Conservation (phyloP, 2,329 filamentous ascomycete genomes). For the Ophiostoma pallidulum region DNA sequence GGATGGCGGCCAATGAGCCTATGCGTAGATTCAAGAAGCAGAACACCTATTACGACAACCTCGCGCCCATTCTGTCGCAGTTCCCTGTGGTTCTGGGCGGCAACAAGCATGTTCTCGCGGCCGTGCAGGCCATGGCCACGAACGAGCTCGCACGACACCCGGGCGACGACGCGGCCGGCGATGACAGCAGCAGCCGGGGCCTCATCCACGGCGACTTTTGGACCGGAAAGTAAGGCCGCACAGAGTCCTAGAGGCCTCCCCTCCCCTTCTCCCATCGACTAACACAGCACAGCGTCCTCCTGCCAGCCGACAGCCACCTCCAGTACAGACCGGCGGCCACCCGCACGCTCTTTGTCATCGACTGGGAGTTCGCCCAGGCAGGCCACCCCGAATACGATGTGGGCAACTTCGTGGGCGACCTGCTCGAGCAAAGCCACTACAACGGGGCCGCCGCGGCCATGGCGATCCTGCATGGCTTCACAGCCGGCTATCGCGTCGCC, state of each 20-base stretch:
- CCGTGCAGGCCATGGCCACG: slow-evolving; percentile 21
- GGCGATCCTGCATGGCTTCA: slow-evolving; percentile 27
- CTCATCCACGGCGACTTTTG: slow-evolving; percentile 34
- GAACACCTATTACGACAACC: slow-evolving; percentile 28
- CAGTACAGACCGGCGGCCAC: slow-evolving; percentile 5
- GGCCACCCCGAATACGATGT: slow-evolving; percentile 30
- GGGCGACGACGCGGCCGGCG: slow-evolving; percentile 1
- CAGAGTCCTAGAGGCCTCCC: too few species aligned
- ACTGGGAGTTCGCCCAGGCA: slow-evolving; percentile 34
- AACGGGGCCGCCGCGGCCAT: slow-evolving; percentile 23
- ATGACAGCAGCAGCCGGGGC: slow-evolving; percentile 14
- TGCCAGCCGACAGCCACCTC: too few species aligned
- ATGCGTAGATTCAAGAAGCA: slow-evolving; percentile 30
- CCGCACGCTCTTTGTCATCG: slow-evolving; percentile 28
- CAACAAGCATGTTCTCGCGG: slow-evolving; percentile 21
- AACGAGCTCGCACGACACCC: slow-evolving; percentile 21
- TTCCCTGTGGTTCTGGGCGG: slow-evolving; percentile 25
- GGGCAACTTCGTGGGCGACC: slow-evolving; percentile 32
- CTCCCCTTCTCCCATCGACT: too few species aligned
- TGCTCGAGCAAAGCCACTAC: slow-evolving; percentile 31
- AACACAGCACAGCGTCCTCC: too few species aligned
- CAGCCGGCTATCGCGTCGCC: slow-evolving; percentile 25
- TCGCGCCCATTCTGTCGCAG: slow-evolving; percentile 25
- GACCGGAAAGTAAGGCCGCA: slow-evolving; percentile 35
- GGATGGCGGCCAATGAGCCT: slow-evolving; percentile 22